These are phyloP conservation scores for Pseudogymnoascus sp. DNA, from an alignment of 2,329 filamentous ascomycete species.

Conservation along the genomic window DNA sequence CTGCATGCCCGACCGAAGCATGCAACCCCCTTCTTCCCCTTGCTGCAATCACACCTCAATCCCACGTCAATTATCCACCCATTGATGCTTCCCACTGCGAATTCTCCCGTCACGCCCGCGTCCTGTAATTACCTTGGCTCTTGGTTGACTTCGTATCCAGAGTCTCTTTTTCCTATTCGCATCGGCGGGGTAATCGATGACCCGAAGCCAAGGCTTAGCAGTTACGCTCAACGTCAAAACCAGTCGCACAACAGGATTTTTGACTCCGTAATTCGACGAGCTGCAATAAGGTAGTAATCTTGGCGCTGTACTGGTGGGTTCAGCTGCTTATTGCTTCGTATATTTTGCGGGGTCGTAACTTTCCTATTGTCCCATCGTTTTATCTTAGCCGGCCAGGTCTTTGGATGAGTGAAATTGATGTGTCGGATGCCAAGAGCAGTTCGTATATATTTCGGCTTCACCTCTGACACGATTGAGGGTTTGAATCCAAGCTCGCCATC, in stretches of 20 bases:
- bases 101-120: neutral
- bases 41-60: neutral
- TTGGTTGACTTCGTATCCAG: slow-evolving; percentile 1
- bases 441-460: slow-evolving; percentile 3
- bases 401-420: neutral
- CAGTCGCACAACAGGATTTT: neutral
- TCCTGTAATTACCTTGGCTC: neutral
- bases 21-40: neutral
- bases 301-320: neutral
- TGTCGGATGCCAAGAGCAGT: neutral
- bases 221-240: neutral
- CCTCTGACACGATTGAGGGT: neutral
- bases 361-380: neutral
- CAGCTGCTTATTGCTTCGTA: slow-evolving; percentile 3
- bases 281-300: neutral
- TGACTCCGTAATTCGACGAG: neutral
- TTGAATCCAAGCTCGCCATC: slow-evolving; percentile 5
- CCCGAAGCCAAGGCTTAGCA: slow-evolving; percentile 5
- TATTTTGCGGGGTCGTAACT: slow-evolving; percentile 6
- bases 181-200: slow-evolving; percentile 6
- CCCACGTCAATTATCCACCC: neutral
- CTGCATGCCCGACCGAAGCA: neutral
- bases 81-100: neutral
- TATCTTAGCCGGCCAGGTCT: neutral
- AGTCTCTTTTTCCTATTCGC: neutral